Conservation (phyloP, 2,329 filamentous ascomycete species). For the Arthrobotrys iridis region DNA sequence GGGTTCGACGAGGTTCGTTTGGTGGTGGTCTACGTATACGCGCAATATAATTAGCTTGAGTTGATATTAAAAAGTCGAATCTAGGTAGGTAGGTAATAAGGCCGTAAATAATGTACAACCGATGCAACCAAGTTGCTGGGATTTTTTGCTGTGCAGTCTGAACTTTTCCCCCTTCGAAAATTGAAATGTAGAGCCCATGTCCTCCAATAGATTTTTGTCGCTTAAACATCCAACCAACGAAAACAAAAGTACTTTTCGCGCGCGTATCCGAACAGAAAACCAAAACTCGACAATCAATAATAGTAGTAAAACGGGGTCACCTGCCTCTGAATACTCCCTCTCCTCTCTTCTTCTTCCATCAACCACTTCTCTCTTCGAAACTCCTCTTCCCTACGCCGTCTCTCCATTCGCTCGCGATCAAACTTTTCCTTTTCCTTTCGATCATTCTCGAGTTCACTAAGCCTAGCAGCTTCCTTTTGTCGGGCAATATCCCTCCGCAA, state of each 20-base stretch:
- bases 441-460: conserved; percentile 47
- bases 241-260: not conserved
- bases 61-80: conserved; percentile 20
- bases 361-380: conserved; percentile 36
- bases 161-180: not conserved
- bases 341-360: conserved; percentile 29
- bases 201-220: not conserved
- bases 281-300: conserved; percentile 4
- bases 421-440: conserved; percentile 42
- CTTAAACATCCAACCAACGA: conserved; percentile 9
- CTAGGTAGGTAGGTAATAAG: conserved; percentile 14
- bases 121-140: not conserved
- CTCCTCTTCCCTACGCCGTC: conserved; percentile 42
- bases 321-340: conserved; percentile 38
- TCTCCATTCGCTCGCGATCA: conserved; percentile 41
- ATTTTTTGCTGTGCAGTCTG: conserved; percentile 14
- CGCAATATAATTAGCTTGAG: conserved; percentile 40
- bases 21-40: conserved; percentile 43
- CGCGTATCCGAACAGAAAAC: not conserved
- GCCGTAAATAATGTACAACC: conserved; percentile 13
- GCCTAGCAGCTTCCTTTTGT: conserved; percentile 37
- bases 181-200: not conserved
- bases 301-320: conserved; percentile 40
- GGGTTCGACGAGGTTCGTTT: conserved; percentile 30
- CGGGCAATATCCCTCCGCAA: conserved; percentile 36